Base-by-base conservation (phyloP, 2,329 filamentous ascomycete species). In the Cytospora piceae region DNA sequence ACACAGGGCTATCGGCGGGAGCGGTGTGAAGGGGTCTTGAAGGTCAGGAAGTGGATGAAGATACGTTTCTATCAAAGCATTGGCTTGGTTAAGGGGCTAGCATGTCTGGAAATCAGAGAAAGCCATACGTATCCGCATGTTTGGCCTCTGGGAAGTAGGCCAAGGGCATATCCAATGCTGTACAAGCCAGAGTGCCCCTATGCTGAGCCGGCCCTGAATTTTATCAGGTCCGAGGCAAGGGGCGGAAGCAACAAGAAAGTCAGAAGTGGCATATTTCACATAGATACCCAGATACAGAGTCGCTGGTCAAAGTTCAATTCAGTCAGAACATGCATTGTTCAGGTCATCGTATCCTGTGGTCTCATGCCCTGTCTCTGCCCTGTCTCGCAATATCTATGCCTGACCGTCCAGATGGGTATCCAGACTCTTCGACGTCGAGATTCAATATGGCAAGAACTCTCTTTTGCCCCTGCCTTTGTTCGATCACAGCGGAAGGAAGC, bases 1-100 rank as follows among this genome's bases (percentile, higher is more conserved):
- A 32, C 57, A 58, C 0, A 57, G 63, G 4, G 61, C 58, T 7
- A 59, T 57, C 31, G 65, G 65, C 22, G 60, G 29, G 12, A 39
- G 32, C 15, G 42, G 55, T 12, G 58, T 20, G 17, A 55, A 53
- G n/a, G 55, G 34, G 27, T 4, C 15, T 15, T 61, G 58, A 53
- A 20, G 15, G 14, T 7, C 1, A 6, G 52, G 4, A 32, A 34
- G 24, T 32, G 52, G 14, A 6, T 31, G 29, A 29, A 32, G 14
- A 49, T 11, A 7, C 7, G 20, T n/a, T 20, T 9, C n/a, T 14
- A n/a, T 11, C 42, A 24, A 17, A 49, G 14, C 22, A 54, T 54
- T 24, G 27, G 6, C 24, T 11, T 1, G 49, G 49, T 22, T 3
- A 14, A 29, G 1, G 24, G 8, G 46, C 1, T 17, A 20, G 51